Conservation (phyloP, 768 basidiomycete genomes). For the Saitozyma podzolica region DNA sequence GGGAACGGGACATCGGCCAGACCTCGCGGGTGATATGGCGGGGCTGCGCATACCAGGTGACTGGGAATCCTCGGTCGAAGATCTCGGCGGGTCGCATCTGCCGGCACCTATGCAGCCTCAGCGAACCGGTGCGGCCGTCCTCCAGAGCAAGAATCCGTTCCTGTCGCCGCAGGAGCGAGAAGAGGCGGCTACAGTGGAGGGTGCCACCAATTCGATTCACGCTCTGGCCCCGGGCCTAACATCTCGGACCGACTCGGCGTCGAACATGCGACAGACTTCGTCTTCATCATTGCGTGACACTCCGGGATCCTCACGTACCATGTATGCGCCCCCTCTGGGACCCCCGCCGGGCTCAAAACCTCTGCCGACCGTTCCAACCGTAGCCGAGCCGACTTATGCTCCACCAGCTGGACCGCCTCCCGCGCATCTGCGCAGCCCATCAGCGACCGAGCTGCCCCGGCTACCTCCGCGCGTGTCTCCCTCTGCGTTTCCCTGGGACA, state of each 20-base stretch:
- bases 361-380: slow-evolving; percentile 1
- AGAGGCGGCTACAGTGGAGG: background rate
- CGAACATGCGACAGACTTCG: slow-evolving; percentile 1
- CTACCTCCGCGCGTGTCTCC: background rate
- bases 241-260: background rate
- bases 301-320: slow-evolving; percentile 16
- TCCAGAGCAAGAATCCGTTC: slow-evolving; percentile 48
- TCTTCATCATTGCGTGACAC: slow-evolving; percentile 6
- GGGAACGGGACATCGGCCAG: too few relatives aligned
- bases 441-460: background rate
- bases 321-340: background rate
- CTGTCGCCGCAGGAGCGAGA: slow-evolving; percentile 33
- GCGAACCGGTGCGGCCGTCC: too few relatives aligned
- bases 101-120: too few relatives aligned
- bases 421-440: background rate
- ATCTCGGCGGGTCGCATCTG: too few relatives aligned
- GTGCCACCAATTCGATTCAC: too few relatives aligned
- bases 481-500: too few relatives aligned
- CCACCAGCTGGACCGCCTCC: slow-evolving; percentile 35
- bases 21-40: too few relatives aligned
- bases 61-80: too few relatives aligned
- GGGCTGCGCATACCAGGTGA: too few relatives aligned
- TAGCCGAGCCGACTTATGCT: slow-evolving; percentile 11
- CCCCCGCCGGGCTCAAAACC: slow-evolving; percentile 8
- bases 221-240: too few relatives aligned